Conservation (phyloP, 768 basidiomycete genomes). For the Agrocybe praecox region DNA sequence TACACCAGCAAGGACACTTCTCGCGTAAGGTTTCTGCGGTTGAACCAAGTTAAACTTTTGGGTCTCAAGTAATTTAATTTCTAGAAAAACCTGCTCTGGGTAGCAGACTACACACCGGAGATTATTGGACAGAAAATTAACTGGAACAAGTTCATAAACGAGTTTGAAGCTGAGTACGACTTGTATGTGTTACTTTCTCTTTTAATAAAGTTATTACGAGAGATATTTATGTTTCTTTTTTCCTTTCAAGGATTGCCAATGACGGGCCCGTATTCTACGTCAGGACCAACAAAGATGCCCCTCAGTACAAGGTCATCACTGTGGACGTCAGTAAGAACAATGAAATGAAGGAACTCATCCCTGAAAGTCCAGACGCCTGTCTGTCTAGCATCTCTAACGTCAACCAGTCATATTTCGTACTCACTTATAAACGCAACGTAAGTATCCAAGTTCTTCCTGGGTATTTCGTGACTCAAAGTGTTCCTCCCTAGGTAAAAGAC, state of each 20-base stretch:
- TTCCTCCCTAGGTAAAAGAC: constrained; percentile 66
- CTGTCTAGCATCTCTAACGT: constrained; percentile 52
- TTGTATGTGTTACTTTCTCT: constrained; percentile 45
- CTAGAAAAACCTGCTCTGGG: constrained; percentile 77
- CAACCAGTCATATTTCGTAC: constrained; percentile 55
- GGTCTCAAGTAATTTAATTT: background rate
- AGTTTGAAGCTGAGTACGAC: constrained; percentile 68
- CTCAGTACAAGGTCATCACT: constrained; percentile 66
- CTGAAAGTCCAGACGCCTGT: constrained; percentile 60
- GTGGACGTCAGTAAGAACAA: constrained; percentile 59
- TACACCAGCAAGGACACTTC: constrained; percentile 62
- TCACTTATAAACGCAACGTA: constrained; percentile 76
- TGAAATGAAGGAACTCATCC: constrained; percentile 60
- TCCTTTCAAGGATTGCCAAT: constrained; percentile 56
- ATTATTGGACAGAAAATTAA: constrained; percentile 64
- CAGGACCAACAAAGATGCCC: constrained; percentile 65
- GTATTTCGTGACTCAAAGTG: constrained; percentile 4
- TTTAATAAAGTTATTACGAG: background rate
- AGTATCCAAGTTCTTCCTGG: constrained; percentile 18
- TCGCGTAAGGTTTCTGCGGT: constrained; percentile 41
- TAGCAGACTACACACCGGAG: constrained; percentile 63
- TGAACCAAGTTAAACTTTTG: background rate
- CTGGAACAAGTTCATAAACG: constrained; percentile 72
- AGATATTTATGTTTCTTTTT: constrained; percentile 3
- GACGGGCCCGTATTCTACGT: constrained; percentile 65